Conservation (phyloP, 2,329 filamentous ascomycete genomes). For the Exophiala spinifera region DNA sequence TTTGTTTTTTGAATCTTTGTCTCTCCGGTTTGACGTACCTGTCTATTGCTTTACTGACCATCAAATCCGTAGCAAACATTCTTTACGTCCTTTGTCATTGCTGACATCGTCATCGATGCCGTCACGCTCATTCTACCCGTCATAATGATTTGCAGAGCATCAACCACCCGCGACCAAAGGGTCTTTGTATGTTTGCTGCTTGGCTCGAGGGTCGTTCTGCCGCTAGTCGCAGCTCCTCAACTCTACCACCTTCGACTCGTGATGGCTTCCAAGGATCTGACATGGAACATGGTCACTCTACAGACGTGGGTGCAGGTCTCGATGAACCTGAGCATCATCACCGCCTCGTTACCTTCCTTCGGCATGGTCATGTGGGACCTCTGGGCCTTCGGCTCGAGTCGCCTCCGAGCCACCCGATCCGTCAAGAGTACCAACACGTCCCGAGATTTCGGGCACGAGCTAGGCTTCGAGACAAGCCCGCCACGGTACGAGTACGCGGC, state of each 20-base stretch:
- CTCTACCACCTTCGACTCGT: constrained; percentile 7
- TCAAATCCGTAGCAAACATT: constrained; percentile 9
- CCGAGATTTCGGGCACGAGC: constrained; percentile 16
- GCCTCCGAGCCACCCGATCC: background rate
- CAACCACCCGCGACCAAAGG: constrained; percentile 17
- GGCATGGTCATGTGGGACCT: constrained; percentile 20
- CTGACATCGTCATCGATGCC: constrained; percentile 14
- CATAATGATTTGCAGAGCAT: constrained; percentile 16
- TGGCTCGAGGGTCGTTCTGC: constrained; percentile 13
- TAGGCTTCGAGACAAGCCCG: constrained; percentile 5
- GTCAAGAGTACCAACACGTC: background rate
- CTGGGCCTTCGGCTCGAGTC: constrained; percentile 10
- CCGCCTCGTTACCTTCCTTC: constrained; percentile 22
- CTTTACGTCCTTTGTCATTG: constrained; percentile 5
- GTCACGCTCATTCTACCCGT: constrained; percentile 15
- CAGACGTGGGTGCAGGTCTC: constrained; percentile 24
- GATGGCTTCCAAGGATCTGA: constrained; percentile 15
- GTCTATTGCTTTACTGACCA: no score
- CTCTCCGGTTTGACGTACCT: background rate
- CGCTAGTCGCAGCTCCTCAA: constrained; percentile 12
- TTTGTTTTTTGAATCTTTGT: background rate
- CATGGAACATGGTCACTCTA: constrained; percentile 18
- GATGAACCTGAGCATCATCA: constrained; percentile 22
- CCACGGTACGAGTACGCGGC: background rate
- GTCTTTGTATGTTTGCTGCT: constrained; percentile 16